A percentile compares a stretch with the other conserved stretches of the same genome.
phyloP scores from a whole-genome alignment of 129 eudicot species.

The Chrysanthemum seticuspe region DNA sequence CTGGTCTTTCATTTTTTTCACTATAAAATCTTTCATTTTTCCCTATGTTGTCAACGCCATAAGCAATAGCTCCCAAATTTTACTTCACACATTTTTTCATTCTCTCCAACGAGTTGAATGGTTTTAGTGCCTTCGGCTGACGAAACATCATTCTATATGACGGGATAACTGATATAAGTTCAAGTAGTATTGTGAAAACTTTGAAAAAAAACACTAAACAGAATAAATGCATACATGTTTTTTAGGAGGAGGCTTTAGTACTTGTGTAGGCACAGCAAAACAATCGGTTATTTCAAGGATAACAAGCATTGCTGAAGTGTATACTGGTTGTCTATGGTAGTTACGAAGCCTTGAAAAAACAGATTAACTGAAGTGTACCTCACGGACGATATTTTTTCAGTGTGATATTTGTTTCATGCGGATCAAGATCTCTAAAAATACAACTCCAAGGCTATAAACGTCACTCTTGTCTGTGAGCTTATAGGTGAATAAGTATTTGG shows the following conservation, averaged over 20 bases:
- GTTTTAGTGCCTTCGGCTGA: conserved; percentile 29
- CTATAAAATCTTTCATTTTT: conserved; percentile 61
- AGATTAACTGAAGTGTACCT: not conserved
- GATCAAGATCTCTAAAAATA: no score
- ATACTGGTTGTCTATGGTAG: conserved; percentile 5
- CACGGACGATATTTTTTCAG: no score
- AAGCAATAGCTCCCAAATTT: conserved; percentile 94
- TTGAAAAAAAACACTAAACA: no score
- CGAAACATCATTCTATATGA: conserved; percentile 20
- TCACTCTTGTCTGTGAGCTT: no score
- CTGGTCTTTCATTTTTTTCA: conserved; percentile 86
- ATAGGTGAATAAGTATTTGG: no score
- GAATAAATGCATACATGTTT: conserved; percentile 35
- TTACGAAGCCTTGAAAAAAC: conserved; percentile 17
- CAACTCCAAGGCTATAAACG: no score
- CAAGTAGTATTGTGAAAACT: conserved; percentile 15
- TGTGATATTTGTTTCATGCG: no score
- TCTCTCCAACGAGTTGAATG: conserved; percentile 41
- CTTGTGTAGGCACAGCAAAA: conserved; percentile 33
- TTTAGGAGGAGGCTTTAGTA: conserved; percentile 33
- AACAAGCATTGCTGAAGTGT: conserved; percentile 1
- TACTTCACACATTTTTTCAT: conserved; percentile 56
- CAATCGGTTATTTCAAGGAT: conserved; percentile 42
- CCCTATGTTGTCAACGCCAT: conserved; percentile 79
- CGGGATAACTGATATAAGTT: not conserved